Evolutionary conservation across 257 asterid species (phyloP).

Genomic region (Nicotiana undulata): DNA sequence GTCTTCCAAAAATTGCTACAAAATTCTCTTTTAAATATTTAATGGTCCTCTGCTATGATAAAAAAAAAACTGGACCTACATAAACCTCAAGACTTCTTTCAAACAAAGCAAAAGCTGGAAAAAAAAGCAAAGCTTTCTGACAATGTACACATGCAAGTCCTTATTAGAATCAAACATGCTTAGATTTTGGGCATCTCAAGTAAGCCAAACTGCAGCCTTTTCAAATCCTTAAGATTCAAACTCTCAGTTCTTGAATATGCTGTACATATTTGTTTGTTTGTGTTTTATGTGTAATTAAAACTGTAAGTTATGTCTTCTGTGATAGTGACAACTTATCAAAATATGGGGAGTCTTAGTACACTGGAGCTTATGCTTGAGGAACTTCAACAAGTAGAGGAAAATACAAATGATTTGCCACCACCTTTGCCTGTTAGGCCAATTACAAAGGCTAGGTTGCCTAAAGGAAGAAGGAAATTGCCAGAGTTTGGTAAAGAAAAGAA

Average conservation of each 20-base stretch:
- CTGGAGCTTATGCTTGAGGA: constrained; percentile 68
- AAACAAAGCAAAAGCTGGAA: constrained; percentile 9
- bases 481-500: constrained; percentile 13
- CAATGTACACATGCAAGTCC: constrained; percentile 1
- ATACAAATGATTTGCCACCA: constrained; percentile 37
- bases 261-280: neutral
- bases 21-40: neutral
- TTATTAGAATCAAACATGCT: neutral
- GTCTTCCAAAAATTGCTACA: neutral
- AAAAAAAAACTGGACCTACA: neutral
- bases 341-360: constrained; percentile 49
- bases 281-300: neutral
- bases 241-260: neutral
- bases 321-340: constrained; percentile 27
- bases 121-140: constrained; percentile 6
- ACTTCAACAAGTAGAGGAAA: constrained; percentile 43
- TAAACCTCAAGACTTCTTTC: constrained; percentile 3
- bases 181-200: constrained; percentile 1
- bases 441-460: constrained; percentile 53
- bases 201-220: neutral
- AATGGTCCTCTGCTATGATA: neutral
- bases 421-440: constrained; percentile 65
- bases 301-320: neutral
- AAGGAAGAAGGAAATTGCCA: constrained; percentile 30
- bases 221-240: neutral